Percentiles rank a stretch among this genome's conserved stretches.
phyloP scores from a whole-genome alignment of 257 asterid species.

The Leonotis leonurus region DNA sequence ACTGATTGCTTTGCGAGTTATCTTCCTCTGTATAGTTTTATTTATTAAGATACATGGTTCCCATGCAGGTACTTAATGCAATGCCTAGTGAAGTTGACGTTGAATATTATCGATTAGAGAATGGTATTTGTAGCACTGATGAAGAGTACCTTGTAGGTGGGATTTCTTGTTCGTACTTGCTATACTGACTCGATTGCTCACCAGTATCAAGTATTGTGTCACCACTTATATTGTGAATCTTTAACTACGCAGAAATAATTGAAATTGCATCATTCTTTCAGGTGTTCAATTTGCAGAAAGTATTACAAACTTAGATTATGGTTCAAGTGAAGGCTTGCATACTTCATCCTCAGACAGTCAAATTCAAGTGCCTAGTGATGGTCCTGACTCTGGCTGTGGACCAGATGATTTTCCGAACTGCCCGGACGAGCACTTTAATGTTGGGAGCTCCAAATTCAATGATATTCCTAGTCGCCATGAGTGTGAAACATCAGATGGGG shows the following conservation, averaged over 20 bases:
- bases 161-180: background rate
- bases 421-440: conserved; percentile 28
- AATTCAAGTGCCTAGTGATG: conserved; percentile 28
- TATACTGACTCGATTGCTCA: background rate
- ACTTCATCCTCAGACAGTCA: conserved; percentile 30
- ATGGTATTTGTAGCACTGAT: conserved; percentile 39
- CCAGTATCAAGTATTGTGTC: background rate
- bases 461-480: conserved; percentile 26
- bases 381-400: conserved; percentile 32
- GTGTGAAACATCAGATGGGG: conserved; percentile 25
- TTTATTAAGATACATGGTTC: conserved; percentile 15
- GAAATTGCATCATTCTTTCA: conserved; percentile 18
- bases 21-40: background rate
- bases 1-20: background rate
- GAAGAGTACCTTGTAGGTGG: conserved; percentile 67
- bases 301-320: conserved; percentile 45
- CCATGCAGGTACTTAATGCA: conserved; percentile 36
- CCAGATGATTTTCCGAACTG: conserved; percentile 31
- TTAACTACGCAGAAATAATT: background rate
- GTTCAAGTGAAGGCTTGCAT: conserved; percentile 40
- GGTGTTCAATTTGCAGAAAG: conserved; percentile 67
- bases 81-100: conserved; percentile 35
- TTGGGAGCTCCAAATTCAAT: conserved; percentile 26
- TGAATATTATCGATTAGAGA: conserved; percentile 34
- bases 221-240: background rate